Base-by-base conservation (phyloP, 805 yeast species). In the Yarrowia hollandica region DNA sequence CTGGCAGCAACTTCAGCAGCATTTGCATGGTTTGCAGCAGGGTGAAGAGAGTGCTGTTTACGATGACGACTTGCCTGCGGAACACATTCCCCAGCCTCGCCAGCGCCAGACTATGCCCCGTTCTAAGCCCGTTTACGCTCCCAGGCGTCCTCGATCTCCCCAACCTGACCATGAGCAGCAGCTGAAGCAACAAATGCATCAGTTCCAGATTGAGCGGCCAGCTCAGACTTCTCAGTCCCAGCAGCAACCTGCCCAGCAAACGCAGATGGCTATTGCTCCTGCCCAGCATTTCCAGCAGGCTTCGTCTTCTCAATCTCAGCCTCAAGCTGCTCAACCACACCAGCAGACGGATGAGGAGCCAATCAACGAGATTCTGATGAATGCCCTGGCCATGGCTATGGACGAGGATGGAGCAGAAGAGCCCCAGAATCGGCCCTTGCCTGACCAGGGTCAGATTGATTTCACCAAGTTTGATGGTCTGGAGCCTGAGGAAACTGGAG, bases 301-400 rank as follows among this genome's bases (percentile, higher is more conserved):
- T n/a, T 41, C 48, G 2, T 26, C 33, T 10, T 8, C 52, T 1
- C 14, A 33, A 5, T 30, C 33, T 22, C 54, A 46, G 19, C 5
- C 59, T 8, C 22, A 10, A 10, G 39, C 30, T 56, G 4, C 60
- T 21, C 38, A 31, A 16, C 35, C 57, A 3, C 60, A 39, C 23
- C 42, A 21, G 18, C 48, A 41, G 22, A 41, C 59, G 3, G 46
- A 44, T 21, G 58, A 42, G 26, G 44, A 35, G 26, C 60, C 58
- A 9, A 52, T 63, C 44, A 61, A 63, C 23, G 64, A 63, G 38
- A 63, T 63, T 18, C 34, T 63, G 14, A 33, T 50, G 52, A 63
- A 63, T 31, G 65, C 65, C 6, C 59, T 63, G 41, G 55, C 64
- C 5, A 48, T 63, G 64, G 65, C 61, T 8, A 55, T 61, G 55